Evolutionary conservation across 2,329 filamentous ascomycete genomes (phyloP).

Genomic region (Xylaria arbuscula): DNA sequence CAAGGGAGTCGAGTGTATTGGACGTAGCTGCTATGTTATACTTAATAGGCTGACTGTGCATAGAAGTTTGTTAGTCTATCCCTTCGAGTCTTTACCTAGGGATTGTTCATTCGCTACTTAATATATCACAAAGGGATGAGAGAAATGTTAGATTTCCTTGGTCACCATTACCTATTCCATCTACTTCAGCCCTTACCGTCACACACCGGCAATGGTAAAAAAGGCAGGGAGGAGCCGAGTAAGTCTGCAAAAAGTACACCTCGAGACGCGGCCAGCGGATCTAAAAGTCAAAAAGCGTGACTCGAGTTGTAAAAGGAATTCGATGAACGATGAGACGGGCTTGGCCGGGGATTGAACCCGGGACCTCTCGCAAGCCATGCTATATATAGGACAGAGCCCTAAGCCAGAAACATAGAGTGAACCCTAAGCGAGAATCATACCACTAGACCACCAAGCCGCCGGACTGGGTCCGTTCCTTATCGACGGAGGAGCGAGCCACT

Average conservation of each 20-base stretch:
- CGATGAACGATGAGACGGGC: conserved; percentile 41
- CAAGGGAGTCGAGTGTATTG: too few relatives aligned
- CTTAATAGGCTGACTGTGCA: background rate
- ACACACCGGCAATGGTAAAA: too few relatives aligned
- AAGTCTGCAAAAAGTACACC: too few relatives aligned
- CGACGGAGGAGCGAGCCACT: background rate
- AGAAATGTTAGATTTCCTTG: too few relatives aligned
- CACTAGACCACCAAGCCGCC: conserved; percentile 67
- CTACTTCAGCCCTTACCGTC: too few relatives aligned
- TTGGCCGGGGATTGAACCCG: conserved; percentile 23
- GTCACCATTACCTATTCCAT: too few relatives aligned
- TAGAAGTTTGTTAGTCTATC: background rate
- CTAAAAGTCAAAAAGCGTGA: background rate
- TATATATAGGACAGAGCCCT: background rate
- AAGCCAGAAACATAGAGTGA: conserved; percentile 32
- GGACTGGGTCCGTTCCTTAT: background rate
- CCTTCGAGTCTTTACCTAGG: background rate
- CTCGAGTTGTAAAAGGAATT: conserved; percentile 15
- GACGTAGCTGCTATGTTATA: too few relatives aligned
- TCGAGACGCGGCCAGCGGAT: too few relatives aligned
- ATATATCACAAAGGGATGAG: too few relatives aligned
- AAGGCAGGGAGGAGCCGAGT: too few relatives aligned
- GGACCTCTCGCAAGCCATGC: conserved; percentile 33
- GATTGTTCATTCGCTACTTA: background rate
- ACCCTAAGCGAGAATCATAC: conserved; percentile 79